These are phyloP conservation scores for Brassica carinata DNA, from an alignment of 345 rosid species.

Conservation along the genomic window DNA sequence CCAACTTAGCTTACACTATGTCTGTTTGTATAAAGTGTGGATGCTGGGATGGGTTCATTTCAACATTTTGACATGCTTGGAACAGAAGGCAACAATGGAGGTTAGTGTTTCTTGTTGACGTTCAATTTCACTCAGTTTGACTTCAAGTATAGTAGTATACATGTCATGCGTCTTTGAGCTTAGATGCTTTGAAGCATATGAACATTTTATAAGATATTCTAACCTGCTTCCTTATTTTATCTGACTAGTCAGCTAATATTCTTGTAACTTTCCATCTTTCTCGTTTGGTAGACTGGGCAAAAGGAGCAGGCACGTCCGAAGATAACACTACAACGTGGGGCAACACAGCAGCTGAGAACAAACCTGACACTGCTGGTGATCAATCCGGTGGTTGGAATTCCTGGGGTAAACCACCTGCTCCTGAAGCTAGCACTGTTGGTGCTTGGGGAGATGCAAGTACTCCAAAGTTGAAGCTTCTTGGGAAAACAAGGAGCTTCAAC, in stretches of 20 bases:
- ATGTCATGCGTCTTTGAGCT: neutral
- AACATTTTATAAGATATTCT: slow-evolving; percentile 6
- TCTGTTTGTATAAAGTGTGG: slow-evolving; percentile 54
- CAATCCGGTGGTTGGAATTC: slow-evolving; percentile 50
- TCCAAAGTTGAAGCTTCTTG: slow-evolving; percentile 47
- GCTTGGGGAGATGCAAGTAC: slow-evolving; percentile 54
- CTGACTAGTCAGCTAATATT: slow-evolving; percentile 5
- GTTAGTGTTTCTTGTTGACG: slow-evolving; percentile 42
- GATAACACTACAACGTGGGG: slow-evolving; percentile 46
- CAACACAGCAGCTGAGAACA: slow-evolving; percentile 46
- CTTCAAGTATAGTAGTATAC: neutral
- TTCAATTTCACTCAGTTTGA: slow-evolving; percentile 10
- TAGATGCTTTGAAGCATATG: slow-evolving; percentile 10
- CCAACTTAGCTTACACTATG: slow-evolving; percentile 34
- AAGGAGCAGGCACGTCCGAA: slow-evolving; percentile 61
- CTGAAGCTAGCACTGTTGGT: slow-evolving; percentile 44
- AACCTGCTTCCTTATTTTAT: neutral
- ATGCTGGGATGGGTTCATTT: slow-evolving; percentile 55
- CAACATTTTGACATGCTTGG: slow-evolving; percentile 75
- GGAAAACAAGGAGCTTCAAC: slow-evolving; percentile 41
- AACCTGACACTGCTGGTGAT: slow-evolving; percentile 39
- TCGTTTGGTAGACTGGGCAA: slow-evolving; percentile 58
- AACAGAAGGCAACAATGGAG: slow-evolving; percentile 67
- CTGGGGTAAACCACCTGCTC: slow-evolving; percentile 56
- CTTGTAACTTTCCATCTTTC: slow-evolving; percentile 4